Evolutionary conservation across 306 rosid genomes (phyloP), one percentile per base, ranked within the genome.

Genomic region (Dryas octopetala): DNA sequence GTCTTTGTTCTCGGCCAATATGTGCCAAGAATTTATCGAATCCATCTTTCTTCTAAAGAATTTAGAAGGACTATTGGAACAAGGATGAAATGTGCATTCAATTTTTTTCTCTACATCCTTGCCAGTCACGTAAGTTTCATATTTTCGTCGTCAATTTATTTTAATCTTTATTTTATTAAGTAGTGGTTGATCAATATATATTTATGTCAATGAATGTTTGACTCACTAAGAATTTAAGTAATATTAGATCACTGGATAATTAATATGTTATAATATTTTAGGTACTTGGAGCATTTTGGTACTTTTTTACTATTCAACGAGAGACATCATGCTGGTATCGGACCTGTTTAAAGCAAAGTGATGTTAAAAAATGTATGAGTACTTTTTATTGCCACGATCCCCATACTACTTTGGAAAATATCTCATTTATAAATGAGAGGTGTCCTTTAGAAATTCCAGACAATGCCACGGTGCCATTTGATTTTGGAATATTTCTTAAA

Each of bases 221-320:
- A 23, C 23, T 23, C 23, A 23, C 23, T 23, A 23, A 23, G 23
- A 23, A 23, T 23, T 23, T 23, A 23, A 23, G 23, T 23, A 23
- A 23, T 23, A 23, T 23, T 23, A 23, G 23, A 23, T 23, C 23
- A 23, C 1, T 23, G 23, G 23, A 0, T 23, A 23, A 23, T 23
- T 23, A 23, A 23, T 23, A 23, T 0, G 23, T 0, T 23, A 23
- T 23, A 23, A 23, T 23, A 23, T 23, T 7, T 43, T 73, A 80
- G 84, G 41, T 80, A 26, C 69, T 66, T 5, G 78, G 85, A 50
- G 81, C 85, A 0, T 72, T 81, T 66, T 81, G 78, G 81, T 81
- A 81, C 12, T 60, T 71, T 8, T 74, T 74, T 57, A 62, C 74
- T 2, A 23, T 78, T 55, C 62, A 72, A 59, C 49, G 78, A 74